Evolutionary conservation across 192 early-diverging fungal species (phyloP), one percentile per base, ranked within the genome.

Genomic region (Gigaspora rosea): DNA sequence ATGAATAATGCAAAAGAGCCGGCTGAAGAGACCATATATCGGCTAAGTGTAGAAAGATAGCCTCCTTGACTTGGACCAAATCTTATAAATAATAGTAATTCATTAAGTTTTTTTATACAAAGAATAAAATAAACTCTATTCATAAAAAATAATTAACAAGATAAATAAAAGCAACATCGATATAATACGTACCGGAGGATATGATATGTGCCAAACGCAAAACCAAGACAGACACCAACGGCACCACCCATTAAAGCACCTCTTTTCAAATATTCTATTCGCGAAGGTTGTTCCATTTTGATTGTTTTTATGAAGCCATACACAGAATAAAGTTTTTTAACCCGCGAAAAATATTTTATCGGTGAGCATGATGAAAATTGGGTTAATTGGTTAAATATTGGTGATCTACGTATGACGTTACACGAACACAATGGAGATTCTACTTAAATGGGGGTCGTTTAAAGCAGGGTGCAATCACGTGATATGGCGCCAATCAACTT

Each of bases 1-100:
- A 94, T 93, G 67, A 94, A 94, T 68, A 92, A 91, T 22, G 91
- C 92, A 83, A 94, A 94, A 36, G 89, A 91, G n/a, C 91, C 91
- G 15, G 90, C 92, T 56, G 92, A 92, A 2, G 89, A 86, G 52
- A 91, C 70, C 88, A 92, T 91, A 33, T 90, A 92, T 78, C 89
- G 90, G 4, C 91, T 89, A n/a, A 94, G 86, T 1, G 86, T 92
- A 49, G 87, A 82, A 9, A 94, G 79, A 68, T 91, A 88, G 57
- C 93, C 93, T 51, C 87, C 87, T 8, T 85, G 84, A 8, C 92
- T 91, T 46, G 90, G 87, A 22, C 93, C 93, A 78, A 89, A 88
- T 69, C 92, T 92, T 81, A 27, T 27, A 27, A 36, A n/a, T 63
- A 54, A 36, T 20, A 68, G 22, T 49, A 48, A 11, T 46, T 73